Evolutionary conservation across 257 asterid genomes (phyloP).

Genomic region (Phtheirospermum japonicum): DNA sequence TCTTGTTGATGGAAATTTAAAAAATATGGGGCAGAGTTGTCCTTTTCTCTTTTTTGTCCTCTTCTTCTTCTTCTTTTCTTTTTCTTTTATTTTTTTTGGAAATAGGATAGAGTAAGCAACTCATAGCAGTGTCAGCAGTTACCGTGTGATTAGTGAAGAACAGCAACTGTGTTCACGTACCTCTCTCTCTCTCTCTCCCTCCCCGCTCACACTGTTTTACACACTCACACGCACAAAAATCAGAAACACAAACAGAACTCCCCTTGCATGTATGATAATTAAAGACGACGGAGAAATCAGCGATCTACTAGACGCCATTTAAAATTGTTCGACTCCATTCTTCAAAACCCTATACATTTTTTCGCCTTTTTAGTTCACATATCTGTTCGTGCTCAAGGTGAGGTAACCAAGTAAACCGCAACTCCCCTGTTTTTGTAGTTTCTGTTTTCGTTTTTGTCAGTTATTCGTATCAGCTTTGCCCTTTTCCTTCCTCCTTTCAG

Average conservation of each 20-base stretch:
- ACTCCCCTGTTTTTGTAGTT: not conserved
- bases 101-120: too few species aligned
- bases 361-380: not conserved
- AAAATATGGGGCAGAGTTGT: too few species aligned
- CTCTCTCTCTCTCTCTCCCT: not conserved
- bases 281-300: not conserved
- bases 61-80: too few species aligned
- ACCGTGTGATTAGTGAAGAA: too few species aligned
- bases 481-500: not conserved
- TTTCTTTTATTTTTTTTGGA: too few species aligned
- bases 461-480: not conserved
- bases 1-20: too few species aligned
- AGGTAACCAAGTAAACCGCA: not conserved
- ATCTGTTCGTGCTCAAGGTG: conserved; percentile 3
- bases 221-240: not conserved
- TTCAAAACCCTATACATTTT: not conserved
- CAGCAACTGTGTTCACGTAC: not conserved
- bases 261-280: not conserved
- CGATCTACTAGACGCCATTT: not conserved
- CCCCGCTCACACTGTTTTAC: not conserved
- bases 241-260: not conserved
- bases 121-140: too few species aligned
- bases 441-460: not conserved
- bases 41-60: too few species aligned
- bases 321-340: not conserved